Evolutionary conservation across 2,329 filamentous ascomycete species (phyloP), one percentile per base, ranked within the genome.

Genomic region (Monosporascus sp.): DNA sequence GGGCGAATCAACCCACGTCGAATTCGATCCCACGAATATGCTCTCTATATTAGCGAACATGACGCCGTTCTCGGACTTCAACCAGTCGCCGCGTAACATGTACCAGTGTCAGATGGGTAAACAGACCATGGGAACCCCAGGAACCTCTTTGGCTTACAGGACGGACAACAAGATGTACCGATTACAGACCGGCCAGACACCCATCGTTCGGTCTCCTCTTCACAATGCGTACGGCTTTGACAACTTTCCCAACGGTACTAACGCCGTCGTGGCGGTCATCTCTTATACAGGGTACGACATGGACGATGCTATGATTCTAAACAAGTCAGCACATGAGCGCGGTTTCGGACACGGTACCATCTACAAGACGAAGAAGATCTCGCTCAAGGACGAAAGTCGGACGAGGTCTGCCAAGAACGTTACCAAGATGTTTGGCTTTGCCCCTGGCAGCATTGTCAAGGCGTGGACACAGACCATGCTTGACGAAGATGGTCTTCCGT

Each of bases 51-150:
- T 99, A 50, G 94, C 94, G 65, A 97, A 97, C 74, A 96, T 97
- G 87, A 99, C 94, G 0, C 94, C 94, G 3, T 99, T 99, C 74
- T 97, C 93, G 47, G 91, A 99, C 70, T 96, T 96, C 76, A 99
- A 99, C 74, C 94, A 99, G 72, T 97, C 92, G 16, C 94, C 94
- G 1, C 82, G 94, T 81, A 99, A 99, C 74, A 97, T 97, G 93
- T 99, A 97, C 70, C 90, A 96, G 70, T 97, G 92, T 76, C 94
- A 97, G 79, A 97, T 97, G 94, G 91, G 91, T 76, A 99, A 99
- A 71, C 94, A 99, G 76, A 92, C 93, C 0, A 99, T 99, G 94
- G 94, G 94, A 71, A 97, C 94, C 24, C 91, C 93, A 3, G 92
- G 88, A 54, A 89, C 92, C 7, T 88, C 93, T 2, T 77, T 93